Evolutionary conservation across 768 basidiomycete genomes (phyloP).

Genomic region (Favolaschia claudopus): DNA sequence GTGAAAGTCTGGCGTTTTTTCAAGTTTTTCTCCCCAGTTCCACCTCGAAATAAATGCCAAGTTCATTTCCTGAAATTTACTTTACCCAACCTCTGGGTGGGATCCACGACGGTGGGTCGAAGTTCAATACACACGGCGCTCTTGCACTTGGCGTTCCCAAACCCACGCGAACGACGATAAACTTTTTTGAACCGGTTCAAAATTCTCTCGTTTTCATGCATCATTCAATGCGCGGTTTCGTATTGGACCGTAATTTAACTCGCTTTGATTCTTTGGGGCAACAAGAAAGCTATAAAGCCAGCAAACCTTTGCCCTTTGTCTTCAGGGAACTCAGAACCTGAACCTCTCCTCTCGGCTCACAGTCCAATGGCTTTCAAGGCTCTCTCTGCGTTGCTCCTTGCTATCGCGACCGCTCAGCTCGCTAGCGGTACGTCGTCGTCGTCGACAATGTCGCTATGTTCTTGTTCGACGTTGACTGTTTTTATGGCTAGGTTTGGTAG

Average conservation of each 20-base stretch:
- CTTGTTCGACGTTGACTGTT: neutral
- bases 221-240: neutral
- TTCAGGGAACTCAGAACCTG: constrained; percentile 5
- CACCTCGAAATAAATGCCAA: too few relatives aligned
- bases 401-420: constrained; percentile 1
- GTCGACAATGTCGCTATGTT: too few relatives aligned
- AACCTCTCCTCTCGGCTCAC: neutral
- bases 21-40: too few relatives aligned
- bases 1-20: too few relatives aligned
- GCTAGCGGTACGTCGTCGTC: constrained; percentile 6
- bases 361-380: constrained; percentile 9
- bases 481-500: neutral
- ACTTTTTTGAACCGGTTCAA: neutral
- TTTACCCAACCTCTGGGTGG: too few relatives aligned
- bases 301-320: neutral
- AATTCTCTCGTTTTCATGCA: neutral
- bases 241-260: neutral
- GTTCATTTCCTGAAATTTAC: too few relatives aligned
- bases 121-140: too few relatives aligned
- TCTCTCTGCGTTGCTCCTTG: constrained; percentile 9
- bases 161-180: neutral
- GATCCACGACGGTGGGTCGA: too few relatives aligned
- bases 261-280: neutral
- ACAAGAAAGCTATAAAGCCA: constrained; percentile 4
- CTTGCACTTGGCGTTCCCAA: too few relatives aligned